These are phyloP conservation scores for Solanum pinnatisectum DNA, from an alignment of 257 asterid species.

Conservation along the genomic window DNA sequence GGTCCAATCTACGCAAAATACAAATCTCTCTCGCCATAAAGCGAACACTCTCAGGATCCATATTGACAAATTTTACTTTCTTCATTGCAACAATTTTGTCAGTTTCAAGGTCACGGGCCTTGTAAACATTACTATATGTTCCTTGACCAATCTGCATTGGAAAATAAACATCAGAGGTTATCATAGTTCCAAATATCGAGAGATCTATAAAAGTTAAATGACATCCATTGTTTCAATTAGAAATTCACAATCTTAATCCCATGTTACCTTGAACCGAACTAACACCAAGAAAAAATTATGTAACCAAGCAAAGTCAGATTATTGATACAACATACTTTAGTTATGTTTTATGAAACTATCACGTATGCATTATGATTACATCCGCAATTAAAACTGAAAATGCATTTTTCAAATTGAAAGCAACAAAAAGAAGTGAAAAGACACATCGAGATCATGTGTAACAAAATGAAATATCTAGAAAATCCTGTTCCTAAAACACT, in stretches of 20 bases:
- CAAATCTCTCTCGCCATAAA: constrained; percentile 15
- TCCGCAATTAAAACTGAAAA: not conserved
- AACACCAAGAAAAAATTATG: not conserved
- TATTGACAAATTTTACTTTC: constrained; percentile 10
- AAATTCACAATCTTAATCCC: not conserved
- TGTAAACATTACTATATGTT: constrained; percentile 13
- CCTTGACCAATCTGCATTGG: constrained; percentile 18
- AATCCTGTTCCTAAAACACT: not conserved
- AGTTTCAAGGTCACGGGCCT: constrained; percentile 3
- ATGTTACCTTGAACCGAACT: not conserved
- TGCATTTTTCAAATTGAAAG: not conserved
- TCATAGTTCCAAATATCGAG: not conserved
- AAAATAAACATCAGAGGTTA: not conserved
- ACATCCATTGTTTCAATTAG: not conserved
- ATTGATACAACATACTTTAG: not conserved
- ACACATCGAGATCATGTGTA: not conserved
- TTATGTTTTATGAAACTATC: not conserved
- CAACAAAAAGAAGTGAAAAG: not conserved
- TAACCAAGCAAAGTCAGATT: not conserved
- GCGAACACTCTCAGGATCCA: constrained; percentile 15
- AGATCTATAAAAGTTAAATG: not conserved
- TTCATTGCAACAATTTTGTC: constrained; percentile 11
- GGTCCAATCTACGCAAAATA: constrained; percentile 10
- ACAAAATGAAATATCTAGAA: not conserved
- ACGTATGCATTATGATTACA: not conserved